Evolutionary conservation across 306 rosid genomes (phyloP), one percentile per base, ranked within the genome.

Genomic region (Castanospermum australe): DNA sequence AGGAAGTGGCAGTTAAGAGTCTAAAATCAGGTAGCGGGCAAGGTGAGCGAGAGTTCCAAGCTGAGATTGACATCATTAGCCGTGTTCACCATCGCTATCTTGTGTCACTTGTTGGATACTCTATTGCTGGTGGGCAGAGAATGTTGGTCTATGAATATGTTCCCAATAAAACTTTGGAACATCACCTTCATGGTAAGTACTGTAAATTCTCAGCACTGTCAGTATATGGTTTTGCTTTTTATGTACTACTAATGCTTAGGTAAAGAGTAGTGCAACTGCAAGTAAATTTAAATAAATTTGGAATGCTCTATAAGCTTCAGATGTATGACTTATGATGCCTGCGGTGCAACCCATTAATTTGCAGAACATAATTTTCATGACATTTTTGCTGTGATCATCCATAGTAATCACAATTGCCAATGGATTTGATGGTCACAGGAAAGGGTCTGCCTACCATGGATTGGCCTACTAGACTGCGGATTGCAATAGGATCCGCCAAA

Each of bases 81-180:
- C 88, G 97, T 24, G 98, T 94, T 54, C 97, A 89, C 65, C 97
- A 92, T 65, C 91, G 92, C 1, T 97, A 94, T 78, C 92, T 94
- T 15, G 97, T 94, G 45, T 87, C 94, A 1, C 92, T 94, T 54
- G 93, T 88, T 45, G 97, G 97, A 24, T 94, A 88, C 52, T 89
- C 84, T 59, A 91, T 94, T 84, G 80, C 88, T 36, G 90, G 92
- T 33, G 91, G 75, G 1, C 93, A 91, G 80, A 89, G 97, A 73
- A 86, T 94, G 97, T 78, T 94, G 86, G 95, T 94, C 33, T 92
- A 92, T 63, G 97, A 92, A 61, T 90, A 87, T 70, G 88, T 92
- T 56, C 71, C 93, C 76, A 90, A 90, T 67, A 36, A 74, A 0
- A 90, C 93, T 17, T 55, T 92, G 77, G 93, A 90, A 68, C 39